Evolutionary conservation across 805 yeast genomes (phyloP).

Genomic region (Sugiyamaella marilandica): DNA sequence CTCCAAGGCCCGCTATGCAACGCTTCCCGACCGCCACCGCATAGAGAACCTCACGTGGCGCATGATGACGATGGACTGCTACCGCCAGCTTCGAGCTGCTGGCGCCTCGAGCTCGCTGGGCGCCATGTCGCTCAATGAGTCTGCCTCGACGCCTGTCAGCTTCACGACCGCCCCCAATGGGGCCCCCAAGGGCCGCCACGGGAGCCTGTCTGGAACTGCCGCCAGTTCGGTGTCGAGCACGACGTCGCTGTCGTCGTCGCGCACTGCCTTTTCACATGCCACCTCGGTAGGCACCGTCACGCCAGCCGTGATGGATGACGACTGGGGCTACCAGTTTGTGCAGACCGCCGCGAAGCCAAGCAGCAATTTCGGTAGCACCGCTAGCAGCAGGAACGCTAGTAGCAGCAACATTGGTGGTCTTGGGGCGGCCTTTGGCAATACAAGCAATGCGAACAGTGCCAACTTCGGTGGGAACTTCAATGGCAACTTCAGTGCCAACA

Average conservation of each 20-base stretch:
- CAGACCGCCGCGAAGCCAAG: too few species aligned
- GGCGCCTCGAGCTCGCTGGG: not conserved
- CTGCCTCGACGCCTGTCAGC: not conserved
- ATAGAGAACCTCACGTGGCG: constrained; percentile 89
- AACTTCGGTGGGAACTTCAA: too few species aligned
- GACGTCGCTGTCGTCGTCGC: not conserved
- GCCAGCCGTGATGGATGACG: not conserved
- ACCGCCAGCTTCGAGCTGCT: not conserved
- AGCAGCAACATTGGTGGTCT: too few species aligned
- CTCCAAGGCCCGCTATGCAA: constrained; percentile 58
- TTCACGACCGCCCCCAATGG: not conserved
- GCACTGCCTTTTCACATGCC: constrained; percentile 1
- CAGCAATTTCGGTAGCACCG: not conserved
- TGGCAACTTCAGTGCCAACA: too few species aligned
- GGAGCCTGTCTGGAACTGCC: not conserved
- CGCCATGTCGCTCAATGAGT: not conserved
- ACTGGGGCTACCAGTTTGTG: not conserved
- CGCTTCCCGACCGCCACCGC: constrained; percentile 67
- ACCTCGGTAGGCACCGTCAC: constrained; percentile 3
- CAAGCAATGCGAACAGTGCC: too few species aligned
- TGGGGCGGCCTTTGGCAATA: too few species aligned
- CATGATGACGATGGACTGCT: constrained; percentile 46
- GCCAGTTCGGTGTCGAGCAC: constrained; percentile 7
- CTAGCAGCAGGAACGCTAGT: not conserved
- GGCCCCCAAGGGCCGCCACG: not conserved